A percentile compares a stretch with the other conserved stretches of the same genome.
These are phyloP conservation scores for Backusella liffmaniae DNA, from an alignment of 192 early-diverging fungal genomes.

Conservation along the genomic window DNA sequence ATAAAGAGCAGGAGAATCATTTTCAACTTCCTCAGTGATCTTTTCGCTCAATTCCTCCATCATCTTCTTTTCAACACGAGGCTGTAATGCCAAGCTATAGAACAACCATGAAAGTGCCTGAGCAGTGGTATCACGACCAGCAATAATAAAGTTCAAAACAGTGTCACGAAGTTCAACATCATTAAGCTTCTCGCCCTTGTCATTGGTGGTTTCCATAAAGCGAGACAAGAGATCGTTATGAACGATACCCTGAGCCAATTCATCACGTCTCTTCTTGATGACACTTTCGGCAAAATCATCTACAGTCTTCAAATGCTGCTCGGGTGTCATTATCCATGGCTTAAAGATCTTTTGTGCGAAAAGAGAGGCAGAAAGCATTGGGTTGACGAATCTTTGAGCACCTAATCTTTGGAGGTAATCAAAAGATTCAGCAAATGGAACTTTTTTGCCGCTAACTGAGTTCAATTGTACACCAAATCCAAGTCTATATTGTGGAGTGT, in stretches of 20 bases:
- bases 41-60: conserved; percentile 39
- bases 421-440: conserved; percentile 52
- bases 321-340: conserved; percentile 21
- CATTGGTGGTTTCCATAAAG: conserved; percentile 33
- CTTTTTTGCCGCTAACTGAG: conserved; percentile 36
- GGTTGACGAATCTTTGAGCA: conserved; percentile 30
- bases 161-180: conserved; percentile 37
- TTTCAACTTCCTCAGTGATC: conserved; percentile 28
- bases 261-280: conserved; percentile 31
- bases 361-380: conserved; percentile 9
- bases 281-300: conserved; percentile 29
- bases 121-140: conserved; percentile 50
- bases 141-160: conserved; percentile 42
- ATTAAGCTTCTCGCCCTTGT: conserved; percentile 21
- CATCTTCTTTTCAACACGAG: conserved; percentile 42
- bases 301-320: conserved; percentile 22
- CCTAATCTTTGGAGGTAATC: conserved; percentile 45
- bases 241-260: conserved; percentile 12
- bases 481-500: conserved; percentile 23
- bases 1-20: conserved; percentile 28
- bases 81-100: conserved; percentile 40
- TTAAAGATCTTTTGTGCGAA: not conserved
- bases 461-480: conserved; percentile 52
- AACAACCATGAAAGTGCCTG: conserved; percentile 54
- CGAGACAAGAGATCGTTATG: conserved; percentile 32